phyloP scores from a whole-genome alignment of 2,329 filamentous ascomycete species.

The Fusarium chaquense region DNA sequence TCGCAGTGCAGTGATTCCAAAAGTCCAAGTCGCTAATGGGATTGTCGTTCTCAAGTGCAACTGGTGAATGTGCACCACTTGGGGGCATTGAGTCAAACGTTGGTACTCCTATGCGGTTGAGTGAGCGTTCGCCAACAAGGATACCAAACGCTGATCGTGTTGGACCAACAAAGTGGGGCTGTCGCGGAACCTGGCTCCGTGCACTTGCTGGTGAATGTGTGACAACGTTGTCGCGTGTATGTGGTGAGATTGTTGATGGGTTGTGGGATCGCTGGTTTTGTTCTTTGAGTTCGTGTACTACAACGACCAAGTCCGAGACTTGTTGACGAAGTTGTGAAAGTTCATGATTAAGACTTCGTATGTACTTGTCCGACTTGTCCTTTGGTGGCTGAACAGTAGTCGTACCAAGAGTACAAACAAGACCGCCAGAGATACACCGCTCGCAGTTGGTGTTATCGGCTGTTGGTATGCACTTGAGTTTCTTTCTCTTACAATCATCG shows the following conservation, averaged over 20 bases:
- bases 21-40: conserved; percentile 18
- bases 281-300: conserved; percentile 46
- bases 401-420: conserved; percentile 46
- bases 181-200: not conserved
- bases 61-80: conserved; percentile 43
- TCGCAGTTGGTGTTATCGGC: conserved; percentile 47
- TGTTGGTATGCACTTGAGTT: conserved; percentile 55
- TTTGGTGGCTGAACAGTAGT: conserved; percentile 32
- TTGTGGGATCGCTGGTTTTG: conserved; percentile 8
- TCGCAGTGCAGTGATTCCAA: conserved; percentile 42
- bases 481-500: conserved; percentile 57
- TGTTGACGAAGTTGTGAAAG: conserved; percentile 49
- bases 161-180: conserved; percentile 54
- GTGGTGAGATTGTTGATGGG: not conserved
- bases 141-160: conserved; percentile 53
- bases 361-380: conserved; percentile 30
- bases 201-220: not conserved
- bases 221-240: not conserved
- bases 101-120: conserved; percentile 54
- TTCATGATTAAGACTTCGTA: conserved; percentile 44
- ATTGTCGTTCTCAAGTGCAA: not conserved
- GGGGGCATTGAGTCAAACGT: conserved; percentile 45
- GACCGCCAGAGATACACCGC: conserved; percentile 48
- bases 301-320: conserved; percentile 47
- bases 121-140: conserved; percentile 52